Evolutionary conservation across 495 filamentous ascomycete species (phyloP), one percentile per base, ranked within the genome.

Genomic region (Copromyces sp.): DNA sequence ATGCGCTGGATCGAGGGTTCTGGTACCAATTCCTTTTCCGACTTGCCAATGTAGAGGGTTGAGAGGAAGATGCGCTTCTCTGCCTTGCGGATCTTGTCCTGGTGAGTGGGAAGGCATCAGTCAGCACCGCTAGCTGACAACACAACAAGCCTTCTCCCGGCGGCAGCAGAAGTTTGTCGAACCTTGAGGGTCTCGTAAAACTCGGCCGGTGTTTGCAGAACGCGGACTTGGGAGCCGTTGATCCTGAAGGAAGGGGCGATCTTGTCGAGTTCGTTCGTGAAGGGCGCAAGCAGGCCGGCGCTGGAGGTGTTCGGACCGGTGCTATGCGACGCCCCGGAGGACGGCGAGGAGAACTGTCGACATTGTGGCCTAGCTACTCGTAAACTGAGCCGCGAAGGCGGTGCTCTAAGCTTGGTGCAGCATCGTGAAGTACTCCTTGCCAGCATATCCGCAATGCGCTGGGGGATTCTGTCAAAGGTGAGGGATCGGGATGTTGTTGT

Each of bases 41-140:
- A 90, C 82, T 95, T 96, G 74, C 95, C 95, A 77, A 99, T 94
- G 78, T 99, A 99, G 39, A 99, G 84, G 0, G 95, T 98, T 24
- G 93, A 96, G 69, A 99, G 84, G 80, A 94, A 99, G 77, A 99
- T 90, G 74, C 93, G 88, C 68, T 83, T 82, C 76, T 91, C 87
- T 4, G 95, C 95, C 73, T 87, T 87, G 42, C 86, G 86, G 75
- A 99, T 98, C 84, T 93, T 96, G 72, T 83, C 78, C 91, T 96
- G 78, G 61, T 65, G 29, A 35, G 7, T 65, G 24, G 53, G 53
- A 17, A 74, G 24, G 53, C 53, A 35, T 39, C 39, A 47, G 35
- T 73, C 41, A 70, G 47, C 53, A 73, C 69, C 77, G 71, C 74
- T 77, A 74, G 53, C 76, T 72, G 61, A 38, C 44, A 68, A 69